Percentiles rank a stretch among this genome's conserved stretches.
Conservation (phyloP, 768 basidiomycete species). For the Tylopilus sp. region DNA sequence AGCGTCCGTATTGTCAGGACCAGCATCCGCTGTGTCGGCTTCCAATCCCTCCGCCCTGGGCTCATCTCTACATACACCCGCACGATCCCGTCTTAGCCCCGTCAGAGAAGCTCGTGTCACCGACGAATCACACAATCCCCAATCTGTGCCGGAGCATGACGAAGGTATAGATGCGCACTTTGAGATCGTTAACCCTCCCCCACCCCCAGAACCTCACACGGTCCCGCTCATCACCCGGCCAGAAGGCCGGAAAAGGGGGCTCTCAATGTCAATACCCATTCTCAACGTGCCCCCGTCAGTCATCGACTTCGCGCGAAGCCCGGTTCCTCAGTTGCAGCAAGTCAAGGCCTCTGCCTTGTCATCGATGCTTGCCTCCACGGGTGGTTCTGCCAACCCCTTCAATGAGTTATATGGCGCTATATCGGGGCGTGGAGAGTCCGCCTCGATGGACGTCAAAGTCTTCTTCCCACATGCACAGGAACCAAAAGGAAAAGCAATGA, state of each 20-base stretch:
- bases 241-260: conserved; percentile 27
- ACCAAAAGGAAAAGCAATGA: conserved; percentile 60
- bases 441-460: conserved; percentile 63
- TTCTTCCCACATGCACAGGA: conserved; percentile 81
- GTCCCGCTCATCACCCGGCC: conserved; percentile 20
- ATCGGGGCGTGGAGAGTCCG: conserved; percentile 67
- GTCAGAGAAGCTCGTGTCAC: conserved; percentile 50
- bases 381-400: conserved; percentile 76
- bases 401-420: conserved; percentile 83
- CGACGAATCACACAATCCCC: conserved; percentile 28
- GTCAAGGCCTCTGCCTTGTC: conserved; percentile 64
- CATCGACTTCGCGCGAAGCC: conserved; percentile 51
- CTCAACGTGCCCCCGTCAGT: conserved; percentile 15
- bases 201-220: conserved; percentile 19
- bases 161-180: conserved; percentile 43
- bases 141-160: conserved; percentile 19
- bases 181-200: conserved; percentile 50
- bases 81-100: conserved; percentile 55
- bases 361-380: conserved; percentile 65
- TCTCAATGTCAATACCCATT: conserved; percentile 27
- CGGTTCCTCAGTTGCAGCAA: conserved; percentile 40
- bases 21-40: conserved; percentile 46
- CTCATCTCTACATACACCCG: conserved; percentile 42
- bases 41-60: conserved; percentile 52
- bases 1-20: conserved; percentile 54